Evolutionary conservation across 345 rosid species (phyloP).

Genomic region (Ailanthus altissimus): DNA sequence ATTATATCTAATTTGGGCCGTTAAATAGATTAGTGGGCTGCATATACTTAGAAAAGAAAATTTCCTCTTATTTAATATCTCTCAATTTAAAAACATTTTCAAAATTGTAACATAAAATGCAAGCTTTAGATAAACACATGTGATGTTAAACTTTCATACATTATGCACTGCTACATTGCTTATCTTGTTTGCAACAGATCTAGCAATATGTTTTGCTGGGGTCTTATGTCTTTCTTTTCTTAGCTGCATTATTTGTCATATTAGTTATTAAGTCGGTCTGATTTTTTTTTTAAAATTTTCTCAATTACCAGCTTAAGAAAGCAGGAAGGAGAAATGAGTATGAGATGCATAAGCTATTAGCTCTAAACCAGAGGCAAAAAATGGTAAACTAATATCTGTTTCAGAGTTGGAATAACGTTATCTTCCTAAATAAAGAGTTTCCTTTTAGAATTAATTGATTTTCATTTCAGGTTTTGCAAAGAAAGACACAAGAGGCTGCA

Average conservation of each 20-base stretch:
- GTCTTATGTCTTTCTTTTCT: neutral
- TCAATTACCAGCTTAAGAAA: slow-evolving; percentile 72
- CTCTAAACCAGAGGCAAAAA: slow-evolving; percentile 95
- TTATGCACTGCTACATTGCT: neutral
- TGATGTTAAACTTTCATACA: neutral
- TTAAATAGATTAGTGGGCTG: neutral
- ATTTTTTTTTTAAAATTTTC: neutral
- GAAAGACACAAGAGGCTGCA: slow-evolving; percentile 97
- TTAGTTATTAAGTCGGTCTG: neutral
- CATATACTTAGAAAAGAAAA: neutral
- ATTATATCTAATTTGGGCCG: neutral
- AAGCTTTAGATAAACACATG: neutral
- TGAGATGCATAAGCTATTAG: slow-evolving; percentile 95
- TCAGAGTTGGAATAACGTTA: neutral
- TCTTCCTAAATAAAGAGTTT: slow-evolving; percentile 16
- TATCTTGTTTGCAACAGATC: no score
- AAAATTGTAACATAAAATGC: neutral
- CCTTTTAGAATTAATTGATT: slow-evolving; percentile 10
- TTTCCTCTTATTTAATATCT: neutral
- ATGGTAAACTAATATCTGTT: slow-evolving; percentile 51
- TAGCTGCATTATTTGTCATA: neutral
- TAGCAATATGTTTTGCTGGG: neutral
- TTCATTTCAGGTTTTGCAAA: slow-evolving; percentile 75
- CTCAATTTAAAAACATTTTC: neutral
- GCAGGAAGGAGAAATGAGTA: slow-evolving; percentile 96